phyloP scores from a whole-genome alignment of 805 yeast genomes.

The Yarrowia alimentaria region DNA sequence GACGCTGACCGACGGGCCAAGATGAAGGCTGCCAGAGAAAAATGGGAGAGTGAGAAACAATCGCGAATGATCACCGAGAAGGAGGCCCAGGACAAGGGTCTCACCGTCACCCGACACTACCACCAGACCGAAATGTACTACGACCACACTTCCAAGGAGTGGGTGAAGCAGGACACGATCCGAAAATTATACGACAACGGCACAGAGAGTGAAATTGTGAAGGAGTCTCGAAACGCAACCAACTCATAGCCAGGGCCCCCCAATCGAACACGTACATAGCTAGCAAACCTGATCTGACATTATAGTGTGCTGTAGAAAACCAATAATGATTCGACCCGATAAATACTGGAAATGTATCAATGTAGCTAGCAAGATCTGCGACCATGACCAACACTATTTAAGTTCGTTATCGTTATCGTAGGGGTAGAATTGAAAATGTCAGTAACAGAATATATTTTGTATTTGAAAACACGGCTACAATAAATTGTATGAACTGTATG shows the following conservation, averaged over 20 bases:
- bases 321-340: no score
- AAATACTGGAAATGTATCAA: not conserved
- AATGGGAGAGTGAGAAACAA: slow-evolving; percentile 9
- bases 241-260: not conserved
- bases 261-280: not conserved
- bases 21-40: slow-evolving; percentile 1
- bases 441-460: no score
- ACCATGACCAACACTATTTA: no score
- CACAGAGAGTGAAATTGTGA: slow-evolving; percentile 31
- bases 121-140: slow-evolving; percentile 34
- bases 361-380: no score
- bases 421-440: no score
- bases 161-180: slow-evolving; percentile 34
- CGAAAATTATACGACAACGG: slow-evolving; percentile 40
- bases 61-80: slow-evolving; percentile 30
- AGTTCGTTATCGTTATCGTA: not conserved
- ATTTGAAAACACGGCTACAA: no score
- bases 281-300: no score
- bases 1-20: slow-evolving; percentile 23
- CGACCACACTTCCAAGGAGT: slow-evolving; percentile 37
- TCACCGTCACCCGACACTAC: slow-evolving; percentile 35
- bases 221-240: slow-evolving; percentile 9
- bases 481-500: no score
- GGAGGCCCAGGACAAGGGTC: slow-evolving; percentile 37
- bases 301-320: no score